These are phyloP conservation scores for Acanthamoeba culbertsoni DNA, from an alignment of 208 protist species.

Conservation along the genomic window DNA sequence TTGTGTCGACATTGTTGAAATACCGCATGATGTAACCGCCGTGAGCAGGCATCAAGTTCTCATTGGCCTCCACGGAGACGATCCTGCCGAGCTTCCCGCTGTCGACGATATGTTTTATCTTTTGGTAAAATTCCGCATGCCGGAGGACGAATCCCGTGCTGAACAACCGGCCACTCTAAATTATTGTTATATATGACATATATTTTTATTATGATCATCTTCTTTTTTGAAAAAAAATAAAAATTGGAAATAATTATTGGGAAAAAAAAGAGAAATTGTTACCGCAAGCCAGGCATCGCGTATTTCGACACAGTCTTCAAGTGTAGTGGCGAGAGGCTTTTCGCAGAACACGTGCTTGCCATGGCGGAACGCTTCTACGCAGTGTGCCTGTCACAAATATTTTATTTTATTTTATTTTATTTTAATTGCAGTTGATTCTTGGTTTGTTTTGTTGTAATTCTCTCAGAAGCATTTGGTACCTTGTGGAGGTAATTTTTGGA, in stretches of 20 bases:
- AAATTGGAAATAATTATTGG: too few relatives aligned
- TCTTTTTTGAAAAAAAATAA: too few relatives aligned
- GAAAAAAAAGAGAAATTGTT: neutral
- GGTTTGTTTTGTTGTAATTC: too few relatives aligned
- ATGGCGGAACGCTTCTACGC: neutral
- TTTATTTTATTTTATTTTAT: too few relatives aligned
- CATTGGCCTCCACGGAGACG: slow-evolving; percentile 38
- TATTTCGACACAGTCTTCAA: neutral
- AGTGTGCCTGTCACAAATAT: neutral
- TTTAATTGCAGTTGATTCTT: too few relatives aligned
- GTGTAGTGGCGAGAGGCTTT: slow-evolving; percentile 22
- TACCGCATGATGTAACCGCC: slow-evolving; percentile 54
- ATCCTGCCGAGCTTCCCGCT: neutral
- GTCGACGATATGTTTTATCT: slow-evolving; percentile 14
- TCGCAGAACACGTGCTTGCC: slow-evolving; percentile 60
- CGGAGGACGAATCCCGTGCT: slow-evolving; percentile 35
- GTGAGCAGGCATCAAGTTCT: neutral
- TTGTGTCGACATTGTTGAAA: neutral
- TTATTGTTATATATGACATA: too few relatives aligned
- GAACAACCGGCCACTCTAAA: slow-evolving; percentile 13
- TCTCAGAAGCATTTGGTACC: too few relatives aligned
- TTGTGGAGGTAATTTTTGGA: slow-evolving; percentile 33
- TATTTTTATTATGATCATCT: too few relatives aligned
- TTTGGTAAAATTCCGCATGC: neutral
- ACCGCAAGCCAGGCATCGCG: neutral